Evolutionary conservation across 2,329 filamentous ascomycete genomes (phyloP), one percentile per base, ranked within the genome.

Genomic region (Metarhizium humberi): DNA sequence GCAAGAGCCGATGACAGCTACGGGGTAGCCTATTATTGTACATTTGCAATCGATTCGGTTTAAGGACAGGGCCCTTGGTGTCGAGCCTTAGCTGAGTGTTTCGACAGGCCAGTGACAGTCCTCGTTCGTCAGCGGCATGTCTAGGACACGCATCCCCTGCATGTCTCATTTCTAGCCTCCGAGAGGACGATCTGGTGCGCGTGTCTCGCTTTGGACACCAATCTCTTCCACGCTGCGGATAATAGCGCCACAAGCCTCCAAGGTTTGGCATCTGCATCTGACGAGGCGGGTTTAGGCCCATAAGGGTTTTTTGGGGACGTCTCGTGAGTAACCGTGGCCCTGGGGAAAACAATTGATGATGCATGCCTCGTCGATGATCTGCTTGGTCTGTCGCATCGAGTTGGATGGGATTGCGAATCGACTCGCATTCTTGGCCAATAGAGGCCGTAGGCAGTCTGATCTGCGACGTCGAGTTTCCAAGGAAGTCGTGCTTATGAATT

Each of bases 101-200:
- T 34, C 10, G 6, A 6, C 8, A 13, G 42, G 3, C 4, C 11
- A 18, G 16, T 25, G 42, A 16, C n/a, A 25, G 56, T 59, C 52
- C 57, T 62, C 58, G 61, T 63, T 61, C 55, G 51, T 56, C 51
- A 59, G 59, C 62, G 67, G 64, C 61, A 65, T 68, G 68, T 71
- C 70, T 62, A 1, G 59, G 67, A 68, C 66, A 66, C 67, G 62
- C 65, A 63, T 61, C 57, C 58, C 46, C 59, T 61, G 60, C 62
- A 66, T 72, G 71, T 73, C 70, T 73, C 63, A 68, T 63, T 67
- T 58, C 52, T 52, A 58, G 38, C 51, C 64, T 69, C 55, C 66
- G 64, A 71, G 61, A 71, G 70, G 68, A 49, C 66, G 58, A 68
- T 69, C 63, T 65, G 55, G 47, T 46, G 50, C 58, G 57, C 55